phyloP scores from a whole-genome alignment of 371 early-diverging fungal species.

The Mortierella sp. region DNA sequence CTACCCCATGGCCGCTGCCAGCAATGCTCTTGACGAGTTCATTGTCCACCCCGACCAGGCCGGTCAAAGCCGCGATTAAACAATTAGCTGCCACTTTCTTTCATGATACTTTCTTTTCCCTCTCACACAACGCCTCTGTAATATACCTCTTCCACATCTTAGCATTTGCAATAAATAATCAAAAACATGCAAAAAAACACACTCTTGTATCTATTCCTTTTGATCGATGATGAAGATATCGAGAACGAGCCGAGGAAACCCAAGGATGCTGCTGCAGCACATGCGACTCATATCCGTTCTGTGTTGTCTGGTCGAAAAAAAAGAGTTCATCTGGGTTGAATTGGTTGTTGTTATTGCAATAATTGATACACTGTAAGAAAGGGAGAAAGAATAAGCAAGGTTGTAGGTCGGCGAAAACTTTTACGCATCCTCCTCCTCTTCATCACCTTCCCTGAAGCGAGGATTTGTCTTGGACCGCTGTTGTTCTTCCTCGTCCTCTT shows the following conservation, averaged over 20 bases:
- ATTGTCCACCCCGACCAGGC: constrained; percentile 70
- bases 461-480: constrained; percentile 69
- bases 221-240: background rate
- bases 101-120: background rate
- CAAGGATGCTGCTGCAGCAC: background rate
- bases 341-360: background rate
- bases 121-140: background rate
- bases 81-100: constrained; percentile 58
- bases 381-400: background rate
- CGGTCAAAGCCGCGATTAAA: constrained; percentile 33
- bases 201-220: background rate
- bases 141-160: background rate
- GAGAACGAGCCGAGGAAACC: background rate
- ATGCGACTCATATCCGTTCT: background rate
- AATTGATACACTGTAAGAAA: constrained; percentile 5
- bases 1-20: constrained; percentile 98
- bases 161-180: constrained; percentile 6
- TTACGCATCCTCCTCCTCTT: constrained; percentile 65
- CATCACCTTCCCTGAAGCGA: constrained; percentile 71
- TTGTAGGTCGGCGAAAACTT: background rate
- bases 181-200: background rate
- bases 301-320: background rate
- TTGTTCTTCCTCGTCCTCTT: constrained; percentile 60
- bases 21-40: constrained; percentile 91
- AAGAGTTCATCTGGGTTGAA: background rate